Conservation (phyloP, 495 filamentous ascomycete species). For the Xylaria telfairii region DNA sequence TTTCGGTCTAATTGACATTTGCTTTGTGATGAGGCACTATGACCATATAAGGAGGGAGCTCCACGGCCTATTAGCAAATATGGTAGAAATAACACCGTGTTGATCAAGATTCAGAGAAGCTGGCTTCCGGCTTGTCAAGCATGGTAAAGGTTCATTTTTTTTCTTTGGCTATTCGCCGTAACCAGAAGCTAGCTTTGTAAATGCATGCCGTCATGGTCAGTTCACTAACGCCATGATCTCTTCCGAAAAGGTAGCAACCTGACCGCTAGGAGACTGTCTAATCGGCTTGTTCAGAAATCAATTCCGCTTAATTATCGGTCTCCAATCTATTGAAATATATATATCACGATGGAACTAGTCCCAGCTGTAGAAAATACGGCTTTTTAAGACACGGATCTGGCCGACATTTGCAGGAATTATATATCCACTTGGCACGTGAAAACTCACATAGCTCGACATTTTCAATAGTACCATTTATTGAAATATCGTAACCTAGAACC, state of each 20-base stretch:
- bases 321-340: background rate
- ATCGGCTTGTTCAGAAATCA: background rate
- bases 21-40: slow-evolving; percentile 68
- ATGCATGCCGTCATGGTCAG: slow-evolving; percentile 19
- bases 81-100: background rate
- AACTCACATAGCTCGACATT: background rate
- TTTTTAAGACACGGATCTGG: slow-evolving; percentile 4
- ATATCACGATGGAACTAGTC: background rate
- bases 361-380: background rate
- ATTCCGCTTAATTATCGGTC: too few species aligned
- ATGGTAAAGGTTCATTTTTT: background rate
- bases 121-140: background rate
- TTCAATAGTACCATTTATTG: background rate
- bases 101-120: background rate
- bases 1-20: slow-evolving; percentile 58
- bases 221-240: slow-evolving; percentile 1
- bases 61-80: background rate
- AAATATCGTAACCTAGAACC: background rate
- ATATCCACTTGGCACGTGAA: slow-evolving; percentile 18
- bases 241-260: background rate
- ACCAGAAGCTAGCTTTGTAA: background rate
- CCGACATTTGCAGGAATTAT: slow-evolving; percentile 22
- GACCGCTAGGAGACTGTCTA: background rate
- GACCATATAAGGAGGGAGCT: background rate
- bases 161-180: background rate